phyloP scores from a whole-genome alignment of 176 grass and related monocot species.

The Otatea glauca region DNA sequence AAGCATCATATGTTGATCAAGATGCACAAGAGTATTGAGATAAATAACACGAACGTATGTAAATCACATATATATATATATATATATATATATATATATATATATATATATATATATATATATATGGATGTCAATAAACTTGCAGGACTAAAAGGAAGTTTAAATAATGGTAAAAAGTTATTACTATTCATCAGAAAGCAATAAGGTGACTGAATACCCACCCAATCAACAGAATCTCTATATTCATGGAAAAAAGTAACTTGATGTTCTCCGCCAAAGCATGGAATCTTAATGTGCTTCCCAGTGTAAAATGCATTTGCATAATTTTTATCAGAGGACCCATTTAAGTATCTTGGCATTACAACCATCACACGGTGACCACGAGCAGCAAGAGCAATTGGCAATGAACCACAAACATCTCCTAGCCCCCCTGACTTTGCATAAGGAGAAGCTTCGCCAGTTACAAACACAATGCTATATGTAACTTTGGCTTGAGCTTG shows the following conservation, averaged over 20 bases:
- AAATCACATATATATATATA: neutral
- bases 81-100: no score
- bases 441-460: constrained; percentile 87
- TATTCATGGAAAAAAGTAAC: constrained; percentile 87
- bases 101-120: no score
- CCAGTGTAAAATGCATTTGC: constrained; percentile 53
- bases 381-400: constrained; percentile 81
- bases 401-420: constrained; percentile 97
- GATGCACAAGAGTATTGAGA: neutral
- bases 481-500: constrained; percentile 53
- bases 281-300: constrained; percentile 68
- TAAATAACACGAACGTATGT: constrained; percentile 25
- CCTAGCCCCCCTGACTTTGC: constrained; percentile 90
- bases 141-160: constrained; percentile 3
- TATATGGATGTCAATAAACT: no score
- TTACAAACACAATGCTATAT: constrained; percentile 78
- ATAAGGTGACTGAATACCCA: constrained; percentile 46
- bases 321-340: constrained; percentile 61
- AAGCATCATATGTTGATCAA: neutral
- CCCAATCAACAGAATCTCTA: constrained; percentile 91
- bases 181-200: constrained; percentile 13
- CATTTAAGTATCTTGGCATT: constrained; percentile 87
- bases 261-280: constrained; percentile 81
- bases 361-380: constrained; percentile 98
- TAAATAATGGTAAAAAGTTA: constrained; percentile 6